phyloP scores from a whole-genome alignment of 495 filamentous ascomycete species.

The Penicillium nucicola region DNA sequence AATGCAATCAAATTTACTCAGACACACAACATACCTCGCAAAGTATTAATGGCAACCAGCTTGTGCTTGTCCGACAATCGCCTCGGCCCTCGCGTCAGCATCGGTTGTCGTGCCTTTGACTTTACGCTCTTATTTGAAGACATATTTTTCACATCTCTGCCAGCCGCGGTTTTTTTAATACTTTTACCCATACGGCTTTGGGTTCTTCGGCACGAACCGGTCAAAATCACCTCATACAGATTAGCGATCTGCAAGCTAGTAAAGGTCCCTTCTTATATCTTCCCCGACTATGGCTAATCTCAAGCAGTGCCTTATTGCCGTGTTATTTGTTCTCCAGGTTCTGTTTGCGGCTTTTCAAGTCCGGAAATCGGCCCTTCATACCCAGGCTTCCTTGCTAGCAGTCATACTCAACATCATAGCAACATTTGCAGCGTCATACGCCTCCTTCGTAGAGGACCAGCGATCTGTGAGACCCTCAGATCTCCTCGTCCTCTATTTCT shows the following conservation, averaged over 20 bases:
- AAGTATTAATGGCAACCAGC: neutral
- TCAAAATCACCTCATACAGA: neutral
- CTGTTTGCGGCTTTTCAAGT: neutral
- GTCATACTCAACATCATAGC: constrained; percentile 13
- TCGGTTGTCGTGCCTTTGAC: neutral
- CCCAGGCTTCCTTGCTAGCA: constrained; percentile 5
- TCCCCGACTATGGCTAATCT: neutral
- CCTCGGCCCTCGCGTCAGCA: neutral
- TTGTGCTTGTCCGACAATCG: neutral
- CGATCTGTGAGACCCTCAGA: constrained; percentile 23
- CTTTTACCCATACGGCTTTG: neutral
- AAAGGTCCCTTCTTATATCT: neutral
- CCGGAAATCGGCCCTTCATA: neutral
- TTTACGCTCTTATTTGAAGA: neutral
- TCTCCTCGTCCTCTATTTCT: constrained; percentile 25
- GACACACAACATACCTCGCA: neutral
- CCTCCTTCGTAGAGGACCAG: constrained; percentile 29
- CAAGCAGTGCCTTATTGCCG: neutral
- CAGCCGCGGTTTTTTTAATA: neutral
- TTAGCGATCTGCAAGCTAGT: neutral
- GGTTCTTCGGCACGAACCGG: neutral
- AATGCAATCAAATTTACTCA: neutral
- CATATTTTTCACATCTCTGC: neutral
- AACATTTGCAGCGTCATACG: constrained; percentile 4
- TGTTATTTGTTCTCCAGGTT: neutral